Conservation (phyloP, 805 yeast genomes). For the Starmera dryadoides region DNA sequence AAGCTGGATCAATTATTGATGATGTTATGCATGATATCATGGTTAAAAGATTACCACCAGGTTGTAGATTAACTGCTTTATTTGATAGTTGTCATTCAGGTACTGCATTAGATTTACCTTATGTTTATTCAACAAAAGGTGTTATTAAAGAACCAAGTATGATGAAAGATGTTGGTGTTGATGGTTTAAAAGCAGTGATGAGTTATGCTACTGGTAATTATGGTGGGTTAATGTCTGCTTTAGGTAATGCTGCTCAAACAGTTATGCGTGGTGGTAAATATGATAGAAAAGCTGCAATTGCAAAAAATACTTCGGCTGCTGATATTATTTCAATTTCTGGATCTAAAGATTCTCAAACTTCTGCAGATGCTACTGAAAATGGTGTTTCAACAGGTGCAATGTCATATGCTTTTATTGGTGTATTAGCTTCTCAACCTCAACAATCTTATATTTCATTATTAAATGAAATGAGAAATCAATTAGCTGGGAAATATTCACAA, state of each 20-base stretch:
- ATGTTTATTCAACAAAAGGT: conserved; percentile 75
- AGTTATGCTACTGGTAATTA: conserved; percentile 57
- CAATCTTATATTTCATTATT: conserved; percentile 65
- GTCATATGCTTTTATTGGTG: conserved; percentile 71
- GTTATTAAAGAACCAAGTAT: conserved; percentile 74
- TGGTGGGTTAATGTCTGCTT: conserved; percentile 31
- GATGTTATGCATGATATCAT: conserved; percentile 66
- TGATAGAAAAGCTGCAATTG: conserved; percentile 27
- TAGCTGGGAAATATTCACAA: conserved; percentile 63
- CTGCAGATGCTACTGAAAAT: conserved; percentile 72
- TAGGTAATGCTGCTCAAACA: conserved; percentile 35
- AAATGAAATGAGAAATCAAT: conserved; percentile 60
- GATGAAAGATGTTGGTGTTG: conserved; percentile 67
- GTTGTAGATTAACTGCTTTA: conserved; percentile 71
- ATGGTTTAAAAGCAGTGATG: conserved; percentile 50
- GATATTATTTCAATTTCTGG: conserved; percentile 75
- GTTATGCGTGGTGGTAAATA: conserved; percentile 31
- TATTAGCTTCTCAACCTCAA: conserved; percentile 49
- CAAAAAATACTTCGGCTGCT: conserved; percentile 61
- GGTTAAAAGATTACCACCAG: conserved; percentile 64
- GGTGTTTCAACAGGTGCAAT: conserved; percentile 78
- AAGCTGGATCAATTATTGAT: conserved; percentile 62
- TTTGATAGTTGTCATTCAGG: conserved; percentile 89
- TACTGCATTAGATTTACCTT: conserved; percentile 74
- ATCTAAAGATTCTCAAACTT: conserved; percentile 77